Evolutionary conservation across 192 early-diverging fungal species (phyloP).

Genomic region (Mortierella hygrophila): DNA sequence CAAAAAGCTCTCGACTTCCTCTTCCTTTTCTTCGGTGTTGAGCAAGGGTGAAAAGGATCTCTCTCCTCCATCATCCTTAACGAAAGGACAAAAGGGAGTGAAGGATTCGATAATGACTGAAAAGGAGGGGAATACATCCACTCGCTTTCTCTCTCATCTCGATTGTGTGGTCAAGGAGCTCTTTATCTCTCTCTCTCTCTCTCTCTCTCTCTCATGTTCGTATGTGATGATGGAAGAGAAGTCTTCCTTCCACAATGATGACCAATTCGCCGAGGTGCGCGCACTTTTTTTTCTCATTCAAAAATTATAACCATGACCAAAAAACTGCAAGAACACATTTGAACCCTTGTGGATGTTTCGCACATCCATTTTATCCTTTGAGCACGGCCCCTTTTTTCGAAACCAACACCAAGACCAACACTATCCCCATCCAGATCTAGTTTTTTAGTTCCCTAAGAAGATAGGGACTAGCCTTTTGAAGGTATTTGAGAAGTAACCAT

Average conservation of each 20-base stretch:
- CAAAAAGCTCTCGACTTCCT: background rate
- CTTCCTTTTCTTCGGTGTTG: background rate
- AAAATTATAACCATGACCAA: too few relatives aligned
- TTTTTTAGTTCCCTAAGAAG: too few relatives aligned
- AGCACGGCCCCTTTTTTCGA: background rate
- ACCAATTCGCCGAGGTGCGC: background rate
- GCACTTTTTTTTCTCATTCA: background rate
- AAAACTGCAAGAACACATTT: background rate
- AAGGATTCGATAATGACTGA: background rate
- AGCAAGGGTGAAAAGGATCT: slow-evolving; percentile 9
- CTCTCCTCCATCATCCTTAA: background rate
- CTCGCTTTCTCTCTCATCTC: background rate
- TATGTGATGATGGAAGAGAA: too few relatives aligned
- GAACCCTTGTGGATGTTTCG: background rate
- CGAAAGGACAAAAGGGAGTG: background rate
- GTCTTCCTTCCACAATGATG: background rate
- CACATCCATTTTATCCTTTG: background rate
- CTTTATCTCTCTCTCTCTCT: background rate
- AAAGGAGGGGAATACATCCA: too few relatives aligned
- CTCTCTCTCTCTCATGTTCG: background rate
- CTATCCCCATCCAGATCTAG: too few relatives aligned
- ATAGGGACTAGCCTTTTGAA: too few relatives aligned
- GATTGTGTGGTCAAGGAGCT: background rate
- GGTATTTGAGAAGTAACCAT: too few relatives aligned
- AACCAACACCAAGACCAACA: background rate